Base-by-base conservation (phyloP, 1,284 basidiomycete species). In the Cryptococcus sp. region DNA sequence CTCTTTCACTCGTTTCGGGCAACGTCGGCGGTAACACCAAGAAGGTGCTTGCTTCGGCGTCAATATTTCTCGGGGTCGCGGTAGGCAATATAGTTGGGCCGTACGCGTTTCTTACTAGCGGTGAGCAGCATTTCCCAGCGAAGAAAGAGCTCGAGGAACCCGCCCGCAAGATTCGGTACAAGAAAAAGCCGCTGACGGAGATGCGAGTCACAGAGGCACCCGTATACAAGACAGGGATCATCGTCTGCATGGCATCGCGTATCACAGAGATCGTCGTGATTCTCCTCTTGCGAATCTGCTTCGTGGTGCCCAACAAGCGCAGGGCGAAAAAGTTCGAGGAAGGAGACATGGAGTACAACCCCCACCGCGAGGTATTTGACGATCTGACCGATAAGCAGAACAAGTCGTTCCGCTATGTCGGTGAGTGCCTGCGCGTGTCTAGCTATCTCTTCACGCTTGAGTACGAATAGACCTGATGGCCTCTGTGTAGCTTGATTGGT, bases 1-100 rank as follows among this genome's bases (percentile, higher is more conserved):
- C 76, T 10, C 68, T 81, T 1, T 79, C 78, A 0, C 72, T 81
- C 16, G 67, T 82, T 10, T 74, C 77, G 20, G 75, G 78, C 3
- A 82, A 82, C 60, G 78, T 80, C 13, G 80, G 76, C 30, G 80
- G 80, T 6, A 73, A 73, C 48, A 79, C 80, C 22, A 81, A 81
- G 70, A 81, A 80, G 62, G 61, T 65, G 11, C 52, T 68, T 3
- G 58, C 66, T 10, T 65, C 65, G 5, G 70, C 67, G 8, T 49
- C 66, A 17, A 64, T 66, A 45, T 68, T 72, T 62, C 22, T 70
- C 17, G 71, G 72, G 35, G 68, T 71, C 10, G 70, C 63, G 7
- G 53, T 65, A 20, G 74, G 78, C 5, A 81, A 81, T 64, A 79
- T 80, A 53, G 73, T 78, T 48, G 79, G 79, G n/a, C 79, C 79